Evolutionary conservation across 176 grass and related monocot species (phyloP), one percentile per base, ranked within the genome.

Genomic region (Aegilops longissima): DNA sequence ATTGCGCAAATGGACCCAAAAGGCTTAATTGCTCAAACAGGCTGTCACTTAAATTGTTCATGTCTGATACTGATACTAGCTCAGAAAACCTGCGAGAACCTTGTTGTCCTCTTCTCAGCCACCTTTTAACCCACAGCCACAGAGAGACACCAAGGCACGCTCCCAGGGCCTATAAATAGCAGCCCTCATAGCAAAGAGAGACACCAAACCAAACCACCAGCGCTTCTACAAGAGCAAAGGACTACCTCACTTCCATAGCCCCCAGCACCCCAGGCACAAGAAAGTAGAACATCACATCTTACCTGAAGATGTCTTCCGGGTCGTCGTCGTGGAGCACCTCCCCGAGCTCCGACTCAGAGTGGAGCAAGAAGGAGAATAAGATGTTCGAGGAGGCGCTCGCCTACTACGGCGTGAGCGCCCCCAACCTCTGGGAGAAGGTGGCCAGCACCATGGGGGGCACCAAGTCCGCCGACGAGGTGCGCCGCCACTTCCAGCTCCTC

Each of bases 341-440:
- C 3, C 67, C 83, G 18, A 92, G 31, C 80, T 83, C 83, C 0
- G 69, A 36, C 35, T 73, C 92, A 4, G 70, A 13, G 47, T 98
- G 96, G 96, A 95, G 93, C 61, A 2, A 3, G 9, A 90, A 91
- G 80, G 91, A 98, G 79, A 92, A 98, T 92, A 88, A 98, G 90
- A 88, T 86, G 85, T 98, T 98, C 24, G 96, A 98, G 83, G 54
- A 92, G 34, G 93, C 86, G 0, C 89, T 98, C 12, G 93, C 96
- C 14, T 91, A 88, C 72, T 94, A 94, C 25, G 96, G 89, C 47
- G 84, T 92, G 76, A 88, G 86, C 69, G 91, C 90, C 27, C 90
- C 96, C 66, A 93, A 98, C 84, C 92, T 89, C 33, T 98, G 96
- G 96, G 89, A 92, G 49, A 98, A 95, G 91, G 90, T 98, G 80